These are phyloP conservation scores for Fragilaria crotonensis DNA, from an alignment of 108 stramenopile species.

Conservation along the genomic window DNA sequence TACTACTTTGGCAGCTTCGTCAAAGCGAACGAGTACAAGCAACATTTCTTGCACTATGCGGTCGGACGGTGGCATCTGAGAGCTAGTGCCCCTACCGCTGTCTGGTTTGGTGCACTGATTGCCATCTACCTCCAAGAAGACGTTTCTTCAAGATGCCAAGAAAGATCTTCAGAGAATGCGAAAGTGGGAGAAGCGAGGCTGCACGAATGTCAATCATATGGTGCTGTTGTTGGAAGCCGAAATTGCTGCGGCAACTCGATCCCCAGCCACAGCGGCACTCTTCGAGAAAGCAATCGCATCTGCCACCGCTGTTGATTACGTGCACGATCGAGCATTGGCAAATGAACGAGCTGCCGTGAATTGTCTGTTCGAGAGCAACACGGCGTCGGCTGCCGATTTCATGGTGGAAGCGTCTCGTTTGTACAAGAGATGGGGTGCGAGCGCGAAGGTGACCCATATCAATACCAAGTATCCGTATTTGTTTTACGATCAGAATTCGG, in stretches of 20 bases:
- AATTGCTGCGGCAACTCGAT: neutral
- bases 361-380: neutral
- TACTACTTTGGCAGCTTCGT: neutral
- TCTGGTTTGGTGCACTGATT: neutral
- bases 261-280: neutral
- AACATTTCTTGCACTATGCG: too few species aligned
- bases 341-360: neutral
- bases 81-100: neutral
- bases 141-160: neutral
- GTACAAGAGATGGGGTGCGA: neutral
- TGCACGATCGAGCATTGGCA: neutral
- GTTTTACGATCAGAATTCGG: conserved; percentile 1
- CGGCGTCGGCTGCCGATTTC: neutral
- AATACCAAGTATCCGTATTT: conserved; percentile 1
- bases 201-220: neutral
- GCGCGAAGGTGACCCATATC: neutral
- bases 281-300: neutral
- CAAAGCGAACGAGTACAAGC: neutral
- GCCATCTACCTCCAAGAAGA: neutral
- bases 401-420: neutral
- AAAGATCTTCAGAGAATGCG: neutral
- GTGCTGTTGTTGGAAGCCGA: neutral
- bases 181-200: neutral
- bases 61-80: too few species aligned
- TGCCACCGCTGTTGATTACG: neutral